Evolutionary conservation across 257 asterid genomes (phyloP).

Genomic region (Salvia splendens): DNA sequence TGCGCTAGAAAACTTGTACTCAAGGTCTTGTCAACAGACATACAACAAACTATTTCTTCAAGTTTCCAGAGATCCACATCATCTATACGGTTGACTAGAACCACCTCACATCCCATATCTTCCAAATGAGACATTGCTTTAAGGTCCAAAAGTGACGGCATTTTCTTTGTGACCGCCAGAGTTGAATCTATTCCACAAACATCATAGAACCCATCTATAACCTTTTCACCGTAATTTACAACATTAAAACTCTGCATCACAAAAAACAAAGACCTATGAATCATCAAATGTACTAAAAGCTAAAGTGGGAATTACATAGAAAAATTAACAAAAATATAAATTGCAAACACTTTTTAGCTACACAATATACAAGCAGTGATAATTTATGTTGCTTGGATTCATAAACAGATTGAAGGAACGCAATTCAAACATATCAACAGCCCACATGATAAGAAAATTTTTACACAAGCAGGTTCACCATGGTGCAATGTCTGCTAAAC

Average conservation of each 20-base stretch:
- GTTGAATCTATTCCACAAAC: constrained; percentile 75
- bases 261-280: constrained; percentile 24
- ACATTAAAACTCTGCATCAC: constrained; percentile 82
- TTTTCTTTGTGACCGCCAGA: constrained; percentile 56
- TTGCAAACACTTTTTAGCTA: constrained; percentile 5
- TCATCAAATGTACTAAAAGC: neutral
- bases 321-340: neutral
- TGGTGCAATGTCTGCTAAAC: neutral
- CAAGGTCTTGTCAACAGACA: constrained; percentile 54
- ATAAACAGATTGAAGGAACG: neutral
- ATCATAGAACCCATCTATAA: constrained; percentile 93
- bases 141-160: constrained; percentile 78
- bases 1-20: constrained; percentile 59
- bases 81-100: constrained; percentile 66
- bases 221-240: constrained; percentile 84
- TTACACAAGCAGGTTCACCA: constrained; percentile 13
- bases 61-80: constrained; percentile 74
- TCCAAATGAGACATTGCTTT: constrained; percentile 61
- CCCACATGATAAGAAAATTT: neutral
- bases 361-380: neutral
- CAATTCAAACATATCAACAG: neutral
- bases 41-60: constrained; percentile 71
- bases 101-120: constrained; percentile 69
- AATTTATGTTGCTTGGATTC: neutral
- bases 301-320: neutral